These are phyloP conservation scores for Catharanthus roseus DNA, from an alignment of 257 asterid genomes.

Conservation along the genomic window DNA sequence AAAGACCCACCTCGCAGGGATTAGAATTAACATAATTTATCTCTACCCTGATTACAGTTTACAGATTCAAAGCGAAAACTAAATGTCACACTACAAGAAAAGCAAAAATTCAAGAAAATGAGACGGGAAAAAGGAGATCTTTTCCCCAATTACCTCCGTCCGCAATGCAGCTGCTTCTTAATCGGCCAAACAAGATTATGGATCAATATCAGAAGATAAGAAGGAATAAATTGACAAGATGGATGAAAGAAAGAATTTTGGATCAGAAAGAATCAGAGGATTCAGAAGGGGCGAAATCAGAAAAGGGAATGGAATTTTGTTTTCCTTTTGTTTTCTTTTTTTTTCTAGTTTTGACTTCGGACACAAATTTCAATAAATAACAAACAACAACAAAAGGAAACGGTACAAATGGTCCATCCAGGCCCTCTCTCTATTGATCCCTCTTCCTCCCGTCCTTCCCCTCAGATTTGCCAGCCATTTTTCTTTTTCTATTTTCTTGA, in stretches of 20 bases:
- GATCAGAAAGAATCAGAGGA: constrained; percentile 23
- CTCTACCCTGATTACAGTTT: neutral
- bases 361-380: neutral
- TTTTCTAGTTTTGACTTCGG: constrained; percentile 13
- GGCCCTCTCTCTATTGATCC: neutral
- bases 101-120: neutral
- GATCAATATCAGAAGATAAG: neutral
- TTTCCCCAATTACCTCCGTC: constrained; percentile 1
- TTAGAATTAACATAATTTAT: neutral
- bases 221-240: neutral
- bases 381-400: neutral
- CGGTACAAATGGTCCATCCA: neutral
- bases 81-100: neutral
- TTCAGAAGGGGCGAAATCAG: constrained; percentile 7
- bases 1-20: neutral
- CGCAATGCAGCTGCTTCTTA: constrained; percentile 6
- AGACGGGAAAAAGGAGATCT: neutral
- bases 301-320: neutral
- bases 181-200: constrained; percentile 7
- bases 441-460: neutral
- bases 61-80: neutral
- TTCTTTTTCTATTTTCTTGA: neutral
- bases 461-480: neutral
- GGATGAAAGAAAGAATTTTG: constrained; percentile 1
- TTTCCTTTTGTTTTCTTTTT: neutral